phyloP scores from a whole-genome alignment of 768 basidiomycete species.

The Hypholoma fasciculare region DNA sequence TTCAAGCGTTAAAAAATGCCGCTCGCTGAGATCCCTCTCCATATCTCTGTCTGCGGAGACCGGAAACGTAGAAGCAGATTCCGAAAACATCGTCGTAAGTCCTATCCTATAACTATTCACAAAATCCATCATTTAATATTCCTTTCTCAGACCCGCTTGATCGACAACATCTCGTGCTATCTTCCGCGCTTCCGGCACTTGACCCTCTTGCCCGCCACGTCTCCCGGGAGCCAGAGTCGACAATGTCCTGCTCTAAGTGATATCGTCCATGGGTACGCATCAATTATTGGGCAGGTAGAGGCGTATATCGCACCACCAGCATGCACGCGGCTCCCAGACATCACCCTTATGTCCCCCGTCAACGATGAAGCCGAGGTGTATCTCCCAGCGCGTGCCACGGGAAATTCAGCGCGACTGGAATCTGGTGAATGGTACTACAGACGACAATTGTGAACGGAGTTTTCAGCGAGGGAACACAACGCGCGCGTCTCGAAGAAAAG shows the following conservation, averaged over 20 bases:
- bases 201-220: background rate
- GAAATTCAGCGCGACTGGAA: background rate
- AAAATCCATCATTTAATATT: background rate
- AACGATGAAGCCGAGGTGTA: background rate
- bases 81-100: background rate
- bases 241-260: background rate
- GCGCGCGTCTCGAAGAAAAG: no score
- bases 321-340: background rate
- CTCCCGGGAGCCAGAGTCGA: background rate
- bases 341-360: background rate
- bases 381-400: background rate
- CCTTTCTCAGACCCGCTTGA: background rate
- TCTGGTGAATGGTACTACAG: conserved; percentile 2
- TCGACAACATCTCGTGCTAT: conserved; percentile 3
- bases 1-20: background rate
- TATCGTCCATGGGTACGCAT: background rate
- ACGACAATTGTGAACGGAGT: background rate
- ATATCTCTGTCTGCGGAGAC: background rate
- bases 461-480: no score
- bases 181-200: background rate
- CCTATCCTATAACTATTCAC: background rate
- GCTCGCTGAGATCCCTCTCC: background rate
- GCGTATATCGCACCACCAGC: conserved; percentile 2
- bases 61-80: background rate
- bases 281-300: background rate